Conservation (phyloP, 1,284 basidiomycete species). For the Schizopora paradoxa region DNA sequence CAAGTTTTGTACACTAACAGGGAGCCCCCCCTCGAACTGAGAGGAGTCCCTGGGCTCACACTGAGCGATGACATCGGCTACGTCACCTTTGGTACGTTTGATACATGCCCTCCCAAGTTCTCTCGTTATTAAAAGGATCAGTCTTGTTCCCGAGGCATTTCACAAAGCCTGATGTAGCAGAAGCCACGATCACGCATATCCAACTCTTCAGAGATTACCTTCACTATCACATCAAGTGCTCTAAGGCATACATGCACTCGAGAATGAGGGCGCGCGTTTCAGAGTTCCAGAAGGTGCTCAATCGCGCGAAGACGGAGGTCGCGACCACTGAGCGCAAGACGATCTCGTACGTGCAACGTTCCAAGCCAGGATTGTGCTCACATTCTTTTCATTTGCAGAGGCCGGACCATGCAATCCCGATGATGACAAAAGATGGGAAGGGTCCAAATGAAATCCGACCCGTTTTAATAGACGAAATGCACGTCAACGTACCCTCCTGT, state of each 20-base stretch:
- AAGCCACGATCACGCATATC: slow-evolving; percentile 90
- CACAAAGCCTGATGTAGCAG: slow-evolving; percentile 64
- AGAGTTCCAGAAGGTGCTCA: slow-evolving; percentile 97
- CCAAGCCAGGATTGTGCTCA: too few species aligned
- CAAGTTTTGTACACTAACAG: slow-evolving; percentile 97
- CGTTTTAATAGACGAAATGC: too few species aligned
- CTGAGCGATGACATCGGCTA: slow-evolving; percentile 92
- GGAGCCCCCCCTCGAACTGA: slow-evolving; percentile 94
- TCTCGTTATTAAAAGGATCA: slow-evolving; percentile 21
- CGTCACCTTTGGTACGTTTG: slow-evolving; percentile 77
- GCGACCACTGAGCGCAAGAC: slow-evolving; percentile 87
- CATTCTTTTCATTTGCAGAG: too few species aligned
- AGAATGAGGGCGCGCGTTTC: slow-evolving; percentile 93
- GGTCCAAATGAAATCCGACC: too few species aligned
- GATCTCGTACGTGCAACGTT: slow-evolving; percentile 78
- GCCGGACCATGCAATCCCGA: too few species aligned
- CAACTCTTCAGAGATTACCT: slow-evolving; percentile 98
- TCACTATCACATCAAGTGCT: slow-evolving; percentile 99
- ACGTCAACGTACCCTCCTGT: too few species aligned
- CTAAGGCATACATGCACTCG: slow-evolving; percentile 99
- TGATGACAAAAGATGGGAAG: too few species aligned
- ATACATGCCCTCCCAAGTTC: not conserved
- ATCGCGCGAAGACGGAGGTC: slow-evolving; percentile 95
- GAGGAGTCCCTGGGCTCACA: slow-evolving; percentile 77
- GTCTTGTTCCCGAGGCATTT: slow-evolving; percentile 98